These are phyloP conservation scores for Podospora anserina DNA, from an alignment of 495 filamentous ascomycete genomes.

Conservation along the genomic window DNA sequence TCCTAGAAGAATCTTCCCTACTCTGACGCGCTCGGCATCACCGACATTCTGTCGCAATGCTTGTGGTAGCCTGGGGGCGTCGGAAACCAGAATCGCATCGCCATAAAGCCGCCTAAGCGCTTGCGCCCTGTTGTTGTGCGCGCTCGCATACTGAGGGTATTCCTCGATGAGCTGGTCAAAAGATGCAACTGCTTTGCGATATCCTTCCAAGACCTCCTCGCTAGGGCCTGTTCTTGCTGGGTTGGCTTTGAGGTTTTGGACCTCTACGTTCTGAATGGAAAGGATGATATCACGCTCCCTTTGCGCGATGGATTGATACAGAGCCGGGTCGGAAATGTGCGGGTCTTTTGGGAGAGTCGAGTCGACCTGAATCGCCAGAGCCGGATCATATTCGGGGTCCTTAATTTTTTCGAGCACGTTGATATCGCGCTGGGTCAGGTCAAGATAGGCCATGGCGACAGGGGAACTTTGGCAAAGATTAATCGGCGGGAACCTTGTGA, in stretches of 20 bases:
- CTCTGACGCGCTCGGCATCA: conserved; percentile 31
- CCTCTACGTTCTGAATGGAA: conserved; percentile 48
- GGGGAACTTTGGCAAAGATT: neutral
- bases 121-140: conserved; percentile 75
- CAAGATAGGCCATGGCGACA: conserved; percentile 45
- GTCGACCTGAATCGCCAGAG: conserved; percentile 52
- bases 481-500: neutral
- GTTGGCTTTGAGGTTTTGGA: conserved; percentile 40
- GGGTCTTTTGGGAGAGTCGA: conserved; percentile 59
- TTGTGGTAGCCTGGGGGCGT: conserved; percentile 18
- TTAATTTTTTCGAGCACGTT: conserved; percentile 74
- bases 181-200: conserved; percentile 38
- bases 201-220: conserved; percentile 32
- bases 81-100: conserved; percentile 43
- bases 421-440: conserved; percentile 66
- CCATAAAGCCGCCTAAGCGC: conserved; percentile 58
- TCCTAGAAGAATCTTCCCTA: conserved; percentile 45
- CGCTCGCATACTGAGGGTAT: conserved; percentile 68
- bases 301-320: conserved; percentile 39
- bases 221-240: conserved; percentile 24
- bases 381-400: conserved; percentile 68
- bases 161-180: conserved; percentile 55
- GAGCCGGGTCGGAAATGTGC: conserved; percentile 40
- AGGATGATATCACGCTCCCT: conserved; percentile 49
- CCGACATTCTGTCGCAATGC: conserved; percentile 33